Evolutionary conservation across 495 filamentous ascomycete genomes (phyloP), one percentile per base, ranked within the genome.

Genomic region (Lepidopterella palustris): DNA sequence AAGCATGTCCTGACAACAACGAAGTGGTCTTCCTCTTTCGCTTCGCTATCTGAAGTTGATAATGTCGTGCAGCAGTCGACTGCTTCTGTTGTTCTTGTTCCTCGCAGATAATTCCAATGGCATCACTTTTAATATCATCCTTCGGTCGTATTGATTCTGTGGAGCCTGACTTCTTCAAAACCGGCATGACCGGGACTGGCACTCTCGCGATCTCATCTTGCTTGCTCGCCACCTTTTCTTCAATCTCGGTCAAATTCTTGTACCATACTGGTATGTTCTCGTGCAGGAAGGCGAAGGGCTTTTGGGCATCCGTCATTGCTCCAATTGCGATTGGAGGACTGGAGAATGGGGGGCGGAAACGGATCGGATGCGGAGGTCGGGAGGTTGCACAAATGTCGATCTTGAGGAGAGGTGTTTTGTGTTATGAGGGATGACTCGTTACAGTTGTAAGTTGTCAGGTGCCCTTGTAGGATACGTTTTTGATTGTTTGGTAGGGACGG

Each of bases 121-220:
- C 26, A 47, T 61, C 60, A 25, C 71, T 70, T 5, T 72, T 69
- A 4, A 73, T 69, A 48, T 72, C 72, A 50, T 84, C 80, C 51
- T 71, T 73, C 2, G 81, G 79, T 58, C 72, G 78, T 32, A 86
- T 76, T 13, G 83, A 86, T 63, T 87, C 85, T 20, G 82, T 82
- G 5, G 85, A 87, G 15, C 80, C 81, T 54, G 80, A 79, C 67
- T 81, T 84, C 48, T 78, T 76, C n/a, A 57, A 58, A 26, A 60
- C 18, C 18, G 61, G 42, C 18, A 80, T 64, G 10, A 80, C 79
- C n/a, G 66, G 67, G 32, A 75, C 75, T 26, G 78, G 72, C 26
- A 80, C 67, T 47, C 72, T 67, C 23, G 80, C 76, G 61, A 90
- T 84, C 71, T 89, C 87, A 40, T 79, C 71, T 70, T 90, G 85